Conservation (phyloP, 1,284 basidiomycete species). For the Fomitopsis pinicola region DNA sequence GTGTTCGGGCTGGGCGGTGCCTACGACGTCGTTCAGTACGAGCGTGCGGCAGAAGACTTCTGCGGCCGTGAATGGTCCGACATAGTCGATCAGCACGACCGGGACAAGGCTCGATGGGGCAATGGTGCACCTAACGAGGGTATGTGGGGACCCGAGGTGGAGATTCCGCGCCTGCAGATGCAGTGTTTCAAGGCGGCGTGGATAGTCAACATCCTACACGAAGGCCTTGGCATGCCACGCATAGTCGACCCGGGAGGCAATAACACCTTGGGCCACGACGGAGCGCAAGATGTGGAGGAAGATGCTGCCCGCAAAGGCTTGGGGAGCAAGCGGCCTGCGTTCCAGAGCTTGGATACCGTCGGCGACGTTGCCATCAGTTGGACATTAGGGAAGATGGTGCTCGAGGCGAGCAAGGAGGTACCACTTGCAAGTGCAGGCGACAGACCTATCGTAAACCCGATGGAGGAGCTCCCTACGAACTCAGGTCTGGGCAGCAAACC, state of each 20-base stretch:
- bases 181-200: conserved; percentile 99
- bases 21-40: conserved; percentile 96
- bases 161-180: conserved; percentile 85
- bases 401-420: conserved; percentile 90
- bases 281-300: conserved; percentile 50
- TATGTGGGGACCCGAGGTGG: conserved; percentile 70
- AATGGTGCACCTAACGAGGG: conserved; percentile 39
- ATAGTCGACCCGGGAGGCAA: conserved; percentile 84
- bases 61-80: conserved; percentile 80
- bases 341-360: conserved; percentile 92
- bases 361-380: conserved; percentile 93
- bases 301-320: conserved; percentile 82
- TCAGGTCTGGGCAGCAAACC: conserved; percentile 51
- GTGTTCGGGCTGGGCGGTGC: conserved; percentile 92
- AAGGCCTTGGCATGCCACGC: conserved; percentile 93
- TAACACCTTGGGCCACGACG: conserved; percentile 51
- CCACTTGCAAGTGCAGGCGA: conserved; percentile 42
- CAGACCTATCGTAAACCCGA: conserved; percentile 62
- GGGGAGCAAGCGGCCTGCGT: conserved; percentile 53
- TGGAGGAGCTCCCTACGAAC: conserved; percentile 54
- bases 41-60: conserved; percentile 86
- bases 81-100: conserved; percentile 71
- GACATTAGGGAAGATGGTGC: conserved; percentile 98
- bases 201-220: conserved; percentile 95
- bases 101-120: conserved; percentile 21